These are phyloP conservation scores for Macadamia tetraphylla DNA, from an alignment of 164 flowering plant genomes.

Conservation along the genomic window DNA sequence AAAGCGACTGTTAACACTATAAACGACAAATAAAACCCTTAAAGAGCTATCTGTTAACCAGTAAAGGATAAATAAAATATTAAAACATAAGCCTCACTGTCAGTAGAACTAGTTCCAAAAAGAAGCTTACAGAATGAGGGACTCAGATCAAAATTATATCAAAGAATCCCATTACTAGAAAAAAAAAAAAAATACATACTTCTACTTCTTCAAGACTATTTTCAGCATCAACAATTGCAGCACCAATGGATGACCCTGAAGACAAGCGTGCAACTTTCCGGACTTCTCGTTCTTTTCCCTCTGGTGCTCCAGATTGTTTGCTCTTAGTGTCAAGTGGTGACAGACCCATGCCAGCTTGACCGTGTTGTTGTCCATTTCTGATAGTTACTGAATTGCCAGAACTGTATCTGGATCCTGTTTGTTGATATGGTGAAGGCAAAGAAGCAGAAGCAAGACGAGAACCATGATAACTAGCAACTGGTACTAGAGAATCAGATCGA, in stretches of 20 bases:
- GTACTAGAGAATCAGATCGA: slow-evolving; percentile 58
- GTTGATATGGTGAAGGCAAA: slow-evolving; percentile 62
- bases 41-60: not conserved
- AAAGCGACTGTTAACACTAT: not conserved
- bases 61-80: too few species aligned
- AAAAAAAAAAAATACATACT: slow-evolving; percentile 38
- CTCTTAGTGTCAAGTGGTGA: slow-evolving; percentile 21
- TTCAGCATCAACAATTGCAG: slow-evolving; percentile 98
- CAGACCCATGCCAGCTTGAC: slow-evolving; percentile 18
- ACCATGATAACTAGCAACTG: slow-evolving; percentile 67
- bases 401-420: slow-evolving; percentile 12
- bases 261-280: slow-evolving; percentile 53
- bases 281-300: slow-evolving; percentile 22
- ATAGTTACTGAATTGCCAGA: not conserved
- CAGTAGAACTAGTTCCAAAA: not conserved
- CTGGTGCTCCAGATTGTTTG: slow-evolving; percentile 17
- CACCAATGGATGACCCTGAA: slow-evolving; percentile 69
- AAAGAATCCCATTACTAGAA: slow-evolving; percentile 22
- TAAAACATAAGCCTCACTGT: not conserved
- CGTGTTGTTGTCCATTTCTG: slow-evolving; percentile 11
- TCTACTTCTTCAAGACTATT: slow-evolving; percentile 53
- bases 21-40: not conserved
- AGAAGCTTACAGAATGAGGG: not conserved
- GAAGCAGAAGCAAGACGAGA: slow-evolving; percentile 87
- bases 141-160: slow-evolving; percentile 16